A percentile compares a stretch with the other conserved stretches of the same genome.
These are phyloP conservation scores for Iris macrosiphon DNA, from an alignment of 106 monocot genomes.

Conservation along the genomic window DNA sequence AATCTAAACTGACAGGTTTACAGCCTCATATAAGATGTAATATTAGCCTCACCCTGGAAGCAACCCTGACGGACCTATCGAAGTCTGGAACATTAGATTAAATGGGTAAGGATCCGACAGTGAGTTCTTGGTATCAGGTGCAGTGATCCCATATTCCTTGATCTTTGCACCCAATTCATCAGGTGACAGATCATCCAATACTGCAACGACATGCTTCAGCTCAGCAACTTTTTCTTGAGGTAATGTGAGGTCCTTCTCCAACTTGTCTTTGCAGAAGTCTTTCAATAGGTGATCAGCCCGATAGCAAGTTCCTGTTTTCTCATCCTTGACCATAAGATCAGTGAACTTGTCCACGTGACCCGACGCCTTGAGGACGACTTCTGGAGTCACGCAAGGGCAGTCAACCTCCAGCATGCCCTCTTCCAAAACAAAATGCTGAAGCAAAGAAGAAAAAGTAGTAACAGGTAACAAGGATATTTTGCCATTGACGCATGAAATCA, in stretches of 20 bases:
- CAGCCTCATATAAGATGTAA: neutral
- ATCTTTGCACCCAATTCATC: constrained; percentile 71
- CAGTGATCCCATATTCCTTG: constrained; percentile 71
- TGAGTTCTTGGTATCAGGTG: constrained; percentile 77
- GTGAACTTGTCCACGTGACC: constrained; percentile 96
- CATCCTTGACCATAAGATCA: constrained; percentile 93
- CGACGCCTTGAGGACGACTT: constrained; percentile 77
- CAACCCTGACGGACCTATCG: constrained; percentile 79
- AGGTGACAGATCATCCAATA: constrained; percentile 63
- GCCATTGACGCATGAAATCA: too few species aligned
- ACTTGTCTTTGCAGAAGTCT: constrained; percentile 82
- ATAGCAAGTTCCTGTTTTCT: constrained; percentile 78
- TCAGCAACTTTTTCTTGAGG: constrained; percentile 49
- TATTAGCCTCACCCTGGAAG: constrained; percentile 50
- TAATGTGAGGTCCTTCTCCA: constrained; percentile 68
- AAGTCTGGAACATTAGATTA: constrained; percentile 95
- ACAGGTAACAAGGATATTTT: too few species aligned
- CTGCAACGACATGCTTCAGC: constrained; percentile 53
- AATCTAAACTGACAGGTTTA: neutral
- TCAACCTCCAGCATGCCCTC: constrained; percentile 89
- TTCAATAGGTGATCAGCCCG: constrained; percentile 85
- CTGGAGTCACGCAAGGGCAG: constrained; percentile 84
- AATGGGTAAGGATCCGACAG: constrained; percentile 87
- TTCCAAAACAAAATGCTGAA: constrained; percentile 88
- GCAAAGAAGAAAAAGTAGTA: constrained; percentile 4